Conservation (phyloP, 805 yeast species). For the Kluyveromyces starmeri region DNA sequence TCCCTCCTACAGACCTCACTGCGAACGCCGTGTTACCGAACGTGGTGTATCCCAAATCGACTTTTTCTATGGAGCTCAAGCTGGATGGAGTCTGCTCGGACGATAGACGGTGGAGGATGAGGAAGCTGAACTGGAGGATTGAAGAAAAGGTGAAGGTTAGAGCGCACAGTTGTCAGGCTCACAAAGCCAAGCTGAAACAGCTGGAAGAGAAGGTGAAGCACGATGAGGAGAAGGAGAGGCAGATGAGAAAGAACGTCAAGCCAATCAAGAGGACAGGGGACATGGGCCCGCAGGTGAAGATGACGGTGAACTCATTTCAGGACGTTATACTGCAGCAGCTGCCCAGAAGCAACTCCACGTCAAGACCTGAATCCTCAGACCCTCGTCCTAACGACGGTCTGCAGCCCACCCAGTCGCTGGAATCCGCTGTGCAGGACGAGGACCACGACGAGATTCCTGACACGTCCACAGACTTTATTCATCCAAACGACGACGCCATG, state of each 20-base stretch:
- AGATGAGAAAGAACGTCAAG: slow-evolving; percentile 21
- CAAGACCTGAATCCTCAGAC: neutral
- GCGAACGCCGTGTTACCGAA: slow-evolving; percentile 84
- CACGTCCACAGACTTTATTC: slow-evolving; percentile 22
- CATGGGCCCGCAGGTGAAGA: slow-evolving; percentile 31
- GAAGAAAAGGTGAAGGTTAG: slow-evolving; percentile 71
- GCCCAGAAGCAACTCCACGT: slow-evolving; percentile 2
- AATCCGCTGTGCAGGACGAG: slow-evolving; percentile 18
- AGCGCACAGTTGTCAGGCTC: slow-evolving; percentile 49
- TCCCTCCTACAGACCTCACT: slow-evolving; percentile 90
- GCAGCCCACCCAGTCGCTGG: slow-evolving; percentile 11
- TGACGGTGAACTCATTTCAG: slow-evolving; percentile 28
- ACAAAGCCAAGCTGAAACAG: slow-evolving; percentile 38
- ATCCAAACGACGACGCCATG: slow-evolving; percentile 31
- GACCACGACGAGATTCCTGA: slow-evolving; percentile 25
- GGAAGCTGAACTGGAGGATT: slow-evolving; percentile 79
- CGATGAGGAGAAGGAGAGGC: slow-evolving; percentile 34
- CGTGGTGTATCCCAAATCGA: slow-evolving; percentile 79
- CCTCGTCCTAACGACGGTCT: neutral
- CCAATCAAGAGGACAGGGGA: slow-evolving; percentile 32
- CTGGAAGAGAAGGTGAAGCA: slow-evolving; percentile 20
- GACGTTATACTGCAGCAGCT: slow-evolving; percentile 14
- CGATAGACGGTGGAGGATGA: slow-evolving; percentile 80
- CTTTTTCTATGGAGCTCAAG: slow-evolving; percentile 74
- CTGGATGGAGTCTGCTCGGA: slow-evolving; percentile 59